Evolutionary conservation across 345 rosid genomes (phyloP).

Genomic region (Salix dunnii): DNA sequence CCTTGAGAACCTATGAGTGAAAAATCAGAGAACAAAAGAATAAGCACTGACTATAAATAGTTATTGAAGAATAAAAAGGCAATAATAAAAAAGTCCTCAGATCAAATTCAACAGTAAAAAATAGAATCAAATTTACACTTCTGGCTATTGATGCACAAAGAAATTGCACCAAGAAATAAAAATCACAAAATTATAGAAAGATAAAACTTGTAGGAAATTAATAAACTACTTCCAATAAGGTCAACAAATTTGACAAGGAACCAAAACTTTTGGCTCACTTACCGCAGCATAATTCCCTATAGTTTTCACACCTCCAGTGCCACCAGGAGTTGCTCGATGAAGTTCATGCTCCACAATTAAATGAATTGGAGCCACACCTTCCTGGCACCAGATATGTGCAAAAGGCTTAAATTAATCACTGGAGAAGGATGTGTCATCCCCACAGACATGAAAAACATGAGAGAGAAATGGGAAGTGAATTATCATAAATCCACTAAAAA

Average conservation of each 20-base stretch:
- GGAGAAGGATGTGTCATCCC: background rate
- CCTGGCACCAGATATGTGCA: constrained; percentile 44
- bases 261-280: constrained; percentile 12
- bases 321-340: constrained; percentile 96
- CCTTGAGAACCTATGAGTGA: constrained; percentile 68
- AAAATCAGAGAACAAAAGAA: too few species aligned
- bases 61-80: too few species aligned
- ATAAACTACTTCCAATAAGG: background rate
- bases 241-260: background rate
- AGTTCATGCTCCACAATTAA: constrained; percentile 59
- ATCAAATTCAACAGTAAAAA: background rate
- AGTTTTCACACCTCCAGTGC: constrained; percentile 91
- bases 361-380: constrained; percentile 71
- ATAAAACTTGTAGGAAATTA: background rate
- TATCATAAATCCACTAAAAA: background rate
- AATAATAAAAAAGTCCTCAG: background rate
- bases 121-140: background rate
- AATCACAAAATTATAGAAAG: background rate
- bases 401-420: background rate
- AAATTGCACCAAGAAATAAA: background rate
- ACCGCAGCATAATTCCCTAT: constrained; percentile 96
- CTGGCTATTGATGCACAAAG: background rate
- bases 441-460: background rate
- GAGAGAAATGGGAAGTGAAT: background rate
- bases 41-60: too few species aligned